Conservation (phyloP, 192 early-diverging fungal species). For the Spizellomyces sp. region DNA sequence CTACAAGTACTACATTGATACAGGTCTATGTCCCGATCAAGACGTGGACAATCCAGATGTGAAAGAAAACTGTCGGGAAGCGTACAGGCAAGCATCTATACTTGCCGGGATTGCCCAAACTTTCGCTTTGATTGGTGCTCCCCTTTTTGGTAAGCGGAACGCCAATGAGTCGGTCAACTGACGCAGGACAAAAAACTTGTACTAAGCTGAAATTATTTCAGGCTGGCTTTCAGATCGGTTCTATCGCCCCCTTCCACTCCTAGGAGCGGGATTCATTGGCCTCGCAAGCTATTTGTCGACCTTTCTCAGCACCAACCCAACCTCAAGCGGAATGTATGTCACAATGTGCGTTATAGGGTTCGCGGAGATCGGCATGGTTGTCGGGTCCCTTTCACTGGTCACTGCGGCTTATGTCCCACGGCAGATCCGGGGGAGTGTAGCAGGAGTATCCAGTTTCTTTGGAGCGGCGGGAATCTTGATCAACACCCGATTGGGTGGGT, state of each 20-base stretch:
- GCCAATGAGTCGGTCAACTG: no score
- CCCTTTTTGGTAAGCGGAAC: conserved; percentile 50
- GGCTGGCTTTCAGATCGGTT: conserved; percentile 37
- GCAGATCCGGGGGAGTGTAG: conserved; percentile 60
- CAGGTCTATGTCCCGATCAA: conserved; percentile 49
- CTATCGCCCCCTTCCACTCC: conserved; percentile 41
- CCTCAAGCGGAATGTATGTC: conserved; percentile 41
- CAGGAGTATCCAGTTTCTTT: conserved; percentile 62
- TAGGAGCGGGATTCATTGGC: conserved; percentile 51
- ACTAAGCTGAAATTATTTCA: no score
- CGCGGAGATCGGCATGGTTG: conserved; percentile 71
- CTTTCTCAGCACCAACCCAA: conserved; percentile 51
- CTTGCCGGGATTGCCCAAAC: conserved; percentile 65
- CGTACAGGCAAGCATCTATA: conserved; percentile 44
- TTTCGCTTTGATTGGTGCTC: conserved; percentile 63
- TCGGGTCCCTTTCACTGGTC: conserved; percentile 65
- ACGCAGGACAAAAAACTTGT: no score
- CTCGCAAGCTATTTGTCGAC: conserved; percentile 53
- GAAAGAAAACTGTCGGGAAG: conserved; percentile 40
- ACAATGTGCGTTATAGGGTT: conserved; percentile 48
- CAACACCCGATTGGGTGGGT: conserved; percentile 63
- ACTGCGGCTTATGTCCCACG: conserved; percentile 48
- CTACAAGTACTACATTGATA: conserved; percentile 60
- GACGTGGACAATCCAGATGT: conserved; percentile 36
- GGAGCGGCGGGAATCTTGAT: conserved; percentile 71